Percentiles rank a stretch among this genome's conserved stretches.
Conservation (phyloP, 495 filamentous ascomycete species). For the Podospora bellae-mahoneyi region DNA sequence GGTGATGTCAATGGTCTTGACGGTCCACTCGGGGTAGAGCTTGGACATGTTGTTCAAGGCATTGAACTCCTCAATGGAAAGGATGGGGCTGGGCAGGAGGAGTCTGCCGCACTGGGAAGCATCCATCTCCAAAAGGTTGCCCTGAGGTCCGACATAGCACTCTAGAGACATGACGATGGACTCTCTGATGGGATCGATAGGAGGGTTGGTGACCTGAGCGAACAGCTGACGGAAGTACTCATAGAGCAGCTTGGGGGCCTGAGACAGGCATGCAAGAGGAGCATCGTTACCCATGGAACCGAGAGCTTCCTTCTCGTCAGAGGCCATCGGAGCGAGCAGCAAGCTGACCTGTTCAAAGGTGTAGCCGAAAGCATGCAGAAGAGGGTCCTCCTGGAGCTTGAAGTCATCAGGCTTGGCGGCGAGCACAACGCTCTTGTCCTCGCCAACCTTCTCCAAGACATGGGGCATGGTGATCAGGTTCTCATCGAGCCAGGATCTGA, state of each 20-base stretch:
- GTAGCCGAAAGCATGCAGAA: constrained; percentile 88
- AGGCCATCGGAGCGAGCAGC: constrained; percentile 93
- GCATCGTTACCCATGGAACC: constrained; percentile 99
- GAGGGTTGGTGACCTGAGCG: constrained; percentile 97
- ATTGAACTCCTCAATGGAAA: constrained; percentile 91
- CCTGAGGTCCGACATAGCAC: constrained; percentile 96
- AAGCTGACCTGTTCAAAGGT: constrained; percentile 96
- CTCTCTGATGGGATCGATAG: constrained; percentile 97
- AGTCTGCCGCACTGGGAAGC: constrained; percentile 82
- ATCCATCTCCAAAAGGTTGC: constrained; percentile 95
- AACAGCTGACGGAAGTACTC: constrained; percentile 99
- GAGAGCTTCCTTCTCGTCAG: constrained; percentile 98
- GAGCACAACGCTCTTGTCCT: constrained; percentile 53
- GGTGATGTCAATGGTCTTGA: constrained; percentile 92
- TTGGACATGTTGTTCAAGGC: constrained; percentile 74
- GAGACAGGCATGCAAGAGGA: constrained; percentile 85
- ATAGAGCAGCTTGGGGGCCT: constrained; percentile 84
- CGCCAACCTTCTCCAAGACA: constrained; percentile 57
- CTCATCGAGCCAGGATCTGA: constrained; percentile 82
- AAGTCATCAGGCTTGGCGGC: constrained; percentile 61
- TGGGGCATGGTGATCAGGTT: constrained; percentile 76
- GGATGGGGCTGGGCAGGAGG: constrained; percentile 82
- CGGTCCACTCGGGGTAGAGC: constrained; percentile 78
- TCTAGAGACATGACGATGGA: constrained; percentile 99
- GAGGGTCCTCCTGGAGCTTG: constrained; percentile 79